These are phyloP conservation scores for Globisporangium carolinianum DNA, from an alignment of 352 stramenopile genomes.

Conservation along the genomic window DNA sequence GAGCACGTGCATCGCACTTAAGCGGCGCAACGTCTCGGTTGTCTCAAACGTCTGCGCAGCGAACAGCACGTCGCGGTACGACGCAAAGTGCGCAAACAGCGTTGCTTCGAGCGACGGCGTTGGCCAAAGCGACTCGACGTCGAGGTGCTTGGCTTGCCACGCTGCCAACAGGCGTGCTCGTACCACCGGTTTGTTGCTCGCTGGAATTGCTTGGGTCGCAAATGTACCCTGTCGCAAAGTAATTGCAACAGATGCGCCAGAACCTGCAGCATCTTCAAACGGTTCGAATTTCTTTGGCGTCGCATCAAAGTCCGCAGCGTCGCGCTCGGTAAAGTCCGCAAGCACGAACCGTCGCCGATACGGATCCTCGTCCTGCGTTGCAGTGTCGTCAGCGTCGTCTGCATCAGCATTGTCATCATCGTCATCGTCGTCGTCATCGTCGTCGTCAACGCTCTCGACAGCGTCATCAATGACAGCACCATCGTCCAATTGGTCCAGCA, in stretches of 20 bases:
- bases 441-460: slow-evolving; percentile 13
- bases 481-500: slow-evolving; percentile 12
- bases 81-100: slow-evolving; percentile 41
- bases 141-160: slow-evolving; percentile 36
- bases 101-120: slow-evolving; percentile 35
- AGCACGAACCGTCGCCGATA: slow-evolving; percentile 60
- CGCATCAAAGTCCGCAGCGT: slow-evolving; percentile 35
- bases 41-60: slow-evolving; percentile 59
- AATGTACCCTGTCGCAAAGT: too few species aligned
- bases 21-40: slow-evolving; percentile 38
- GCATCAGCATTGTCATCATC: slow-evolving; percentile 9
- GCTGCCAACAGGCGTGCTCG: slow-evolving; percentile 38
- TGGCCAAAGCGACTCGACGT: slow-evolving; percentile 24
- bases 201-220: slow-evolving; percentile 5
- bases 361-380: slow-evolving; percentile 31
- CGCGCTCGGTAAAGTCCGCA: slow-evolving; percentile 32
- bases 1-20: slow-evolving; percentile 69
- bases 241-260: slow-evolving; percentile 13
- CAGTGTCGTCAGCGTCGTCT: not conserved
- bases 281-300: slow-evolving; percentile 28
- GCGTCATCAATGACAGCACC: slow-evolving; percentile 7
- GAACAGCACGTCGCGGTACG: slow-evolving; percentile 67
- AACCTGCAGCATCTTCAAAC: slow-evolving; percentile 14
- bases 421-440: slow-evolving; percentile 20
- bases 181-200: slow-evolving; percentile 26